Percentiles rank a stretch among this genome's conserved stretches.
Conservation (phyloP, 345 rosid genomes). For the Camelina laxa region DNA sequence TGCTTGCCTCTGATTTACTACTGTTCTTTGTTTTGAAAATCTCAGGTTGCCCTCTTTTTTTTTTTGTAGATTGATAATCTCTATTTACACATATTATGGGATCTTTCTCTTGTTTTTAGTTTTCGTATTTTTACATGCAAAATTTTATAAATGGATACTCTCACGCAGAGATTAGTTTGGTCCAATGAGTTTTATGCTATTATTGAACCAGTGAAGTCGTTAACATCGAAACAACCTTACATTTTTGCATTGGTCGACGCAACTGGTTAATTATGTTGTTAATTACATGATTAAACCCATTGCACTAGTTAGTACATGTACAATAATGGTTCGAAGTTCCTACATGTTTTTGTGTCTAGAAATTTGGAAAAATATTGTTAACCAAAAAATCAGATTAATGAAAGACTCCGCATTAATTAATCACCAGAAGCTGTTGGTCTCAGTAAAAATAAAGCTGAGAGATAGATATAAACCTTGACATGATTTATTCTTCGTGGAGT, state of each 20-base stretch:
- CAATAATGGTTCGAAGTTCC: too few relatives aligned
- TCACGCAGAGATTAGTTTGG: neutral
- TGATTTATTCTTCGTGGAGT: too few relatives aligned
- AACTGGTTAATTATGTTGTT: too few relatives aligned
- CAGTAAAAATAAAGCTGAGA: neutral
- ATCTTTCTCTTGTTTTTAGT: conserved; percentile 24
- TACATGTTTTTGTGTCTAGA: too few relatives aligned
- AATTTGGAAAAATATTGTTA: too few relatives aligned
- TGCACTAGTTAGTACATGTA: too few relatives aligned
- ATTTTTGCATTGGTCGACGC: too few relatives aligned
- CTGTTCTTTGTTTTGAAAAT: conserved; percentile 13
- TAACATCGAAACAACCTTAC: neutral
- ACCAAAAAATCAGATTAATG: too few relatives aligned
- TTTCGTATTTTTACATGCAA: conserved; percentile 3
- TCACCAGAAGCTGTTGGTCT: neutral
- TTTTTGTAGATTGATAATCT: too few relatives aligned
- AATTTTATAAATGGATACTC: neutral
- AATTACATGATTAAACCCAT: too few relatives aligned
- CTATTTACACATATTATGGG: neutral
- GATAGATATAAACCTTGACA: neutral
- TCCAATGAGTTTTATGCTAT: neutral
- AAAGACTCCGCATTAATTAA: too few relatives aligned
- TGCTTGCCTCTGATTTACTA: conserved; percentile 31
- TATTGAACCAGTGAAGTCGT: neutral
- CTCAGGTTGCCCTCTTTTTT: too few relatives aligned